phyloP scores from a whole-genome alignment of 2,329 filamentous ascomycete species.

The Aphanoascus verrucosus region DNA sequence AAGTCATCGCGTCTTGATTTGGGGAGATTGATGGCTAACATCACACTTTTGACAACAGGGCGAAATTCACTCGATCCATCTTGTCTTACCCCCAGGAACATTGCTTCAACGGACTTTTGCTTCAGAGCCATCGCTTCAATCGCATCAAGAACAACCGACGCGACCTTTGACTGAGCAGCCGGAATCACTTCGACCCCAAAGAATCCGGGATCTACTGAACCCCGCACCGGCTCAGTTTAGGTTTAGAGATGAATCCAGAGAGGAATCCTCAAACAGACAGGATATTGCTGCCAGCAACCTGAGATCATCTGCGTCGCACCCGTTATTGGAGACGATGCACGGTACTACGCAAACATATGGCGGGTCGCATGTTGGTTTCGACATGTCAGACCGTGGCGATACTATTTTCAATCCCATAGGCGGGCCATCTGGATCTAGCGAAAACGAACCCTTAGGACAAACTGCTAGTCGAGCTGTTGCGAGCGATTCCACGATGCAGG shows the following conservation, averaged over 20 bases:
- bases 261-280: not conserved
- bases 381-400: not conserved
- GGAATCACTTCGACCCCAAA: not conserved
- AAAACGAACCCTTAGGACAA: not conserved
- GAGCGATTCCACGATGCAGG: not conserved
- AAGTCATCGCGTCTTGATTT: constrained; percentile 20
- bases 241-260: not conserved
- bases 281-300: not conserved
- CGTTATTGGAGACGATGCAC: not conserved
- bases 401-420: not conserved
- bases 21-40: not conserved
- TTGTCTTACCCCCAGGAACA: constrained; percentile 33
- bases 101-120: constrained; percentile 15
- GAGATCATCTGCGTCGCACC: not conserved
- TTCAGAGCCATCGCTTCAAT: not conserved
- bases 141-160: not conserved
- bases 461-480: not conserved
- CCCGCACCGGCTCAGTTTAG: not conserved
- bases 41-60: not conserved
- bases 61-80: constrained; percentile 27
- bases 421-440: not conserved
- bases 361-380: not conserved
- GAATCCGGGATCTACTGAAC: constrained; percentile 3
- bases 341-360: not conserved
- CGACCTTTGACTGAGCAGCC: not conserved